A percentile compares a stretch with the other conserved stretches of the same genome.
phyloP scores from a whole-genome alignment of 2,329 filamentous ascomycete genomes.

The Stenocarpella maydis region DNA sequence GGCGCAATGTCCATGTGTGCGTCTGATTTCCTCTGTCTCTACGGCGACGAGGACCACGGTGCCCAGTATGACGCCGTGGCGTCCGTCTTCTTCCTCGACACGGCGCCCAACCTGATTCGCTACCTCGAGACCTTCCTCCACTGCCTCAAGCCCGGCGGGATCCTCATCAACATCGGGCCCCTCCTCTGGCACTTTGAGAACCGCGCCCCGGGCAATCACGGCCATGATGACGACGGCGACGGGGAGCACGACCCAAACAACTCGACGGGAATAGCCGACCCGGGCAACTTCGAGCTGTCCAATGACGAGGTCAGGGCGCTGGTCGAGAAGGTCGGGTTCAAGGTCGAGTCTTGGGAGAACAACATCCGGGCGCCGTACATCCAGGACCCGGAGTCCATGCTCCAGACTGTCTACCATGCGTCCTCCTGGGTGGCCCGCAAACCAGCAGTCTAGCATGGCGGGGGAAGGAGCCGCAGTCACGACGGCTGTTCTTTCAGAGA shows the following conservation, averaged over 20 bases:
- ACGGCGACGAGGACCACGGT: conserved; percentile 69
- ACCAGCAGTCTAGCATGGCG: conserved; percentile 38
- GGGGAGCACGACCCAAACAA: conserved; percentile 57
- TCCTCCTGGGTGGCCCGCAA: conserved; percentile 90
- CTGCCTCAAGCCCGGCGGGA: conserved; percentile 78
- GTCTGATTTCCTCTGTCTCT: conserved; percentile 91
- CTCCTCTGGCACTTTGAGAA: conserved; percentile 96
- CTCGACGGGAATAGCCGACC: conserved; percentile 80
- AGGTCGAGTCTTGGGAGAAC: conserved; percentile 68
- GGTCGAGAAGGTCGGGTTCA: conserved; percentile 79
- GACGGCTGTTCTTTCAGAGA: not conserved
- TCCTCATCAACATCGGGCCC: conserved; percentile 91
- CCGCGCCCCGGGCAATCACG: conserved; percentile 66
- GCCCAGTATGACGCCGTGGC: conserved; percentile 81
- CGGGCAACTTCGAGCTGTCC: conserved; percentile 88
- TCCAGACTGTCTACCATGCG: conserved; percentile 81
- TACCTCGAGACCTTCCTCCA: conserved; percentile 86
- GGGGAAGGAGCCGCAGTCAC: not conserved
- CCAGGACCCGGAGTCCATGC: conserved; percentile 83
- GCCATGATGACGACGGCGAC: conserved; percentile 59
- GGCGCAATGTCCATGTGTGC: conserved; percentile 92
- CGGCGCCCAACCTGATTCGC: conserved; percentile 88
- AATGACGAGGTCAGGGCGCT: conserved; percentile 87
- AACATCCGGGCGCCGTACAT: conserved; percentile 83
- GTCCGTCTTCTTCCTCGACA: conserved; percentile 96